phyloP scores from a whole-genome alignment of 1,284 basidiomycete genomes.

The Puccinia brachypodii region DNA sequence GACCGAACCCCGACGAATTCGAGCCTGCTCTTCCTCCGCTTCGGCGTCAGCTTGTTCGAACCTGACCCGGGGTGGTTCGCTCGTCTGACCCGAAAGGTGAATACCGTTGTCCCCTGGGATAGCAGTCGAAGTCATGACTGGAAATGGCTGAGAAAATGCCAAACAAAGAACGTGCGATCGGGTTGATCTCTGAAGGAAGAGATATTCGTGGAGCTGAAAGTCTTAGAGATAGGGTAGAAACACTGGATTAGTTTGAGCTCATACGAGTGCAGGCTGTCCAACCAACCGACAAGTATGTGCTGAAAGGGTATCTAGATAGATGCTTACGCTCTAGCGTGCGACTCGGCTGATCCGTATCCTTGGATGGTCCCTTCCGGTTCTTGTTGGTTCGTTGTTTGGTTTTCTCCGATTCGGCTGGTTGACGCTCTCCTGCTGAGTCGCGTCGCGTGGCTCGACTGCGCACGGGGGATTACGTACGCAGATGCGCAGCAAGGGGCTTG shows the following conservation, averaged over 20 bases:
- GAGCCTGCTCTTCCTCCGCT: conserved; percentile 32
- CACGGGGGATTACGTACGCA: too few species aligned
- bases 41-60: conserved; percentile 4
- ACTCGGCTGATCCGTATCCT: background rate
- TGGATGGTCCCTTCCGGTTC: background rate
- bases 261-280: background rate
- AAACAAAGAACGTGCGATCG: background rate
- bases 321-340: background rate
- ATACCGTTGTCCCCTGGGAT: background rate
- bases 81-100: background rate
- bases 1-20: conserved; percentile 32
- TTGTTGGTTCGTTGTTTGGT: too few species aligned
- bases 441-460: too few species aligned
- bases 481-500: too few species aligned
- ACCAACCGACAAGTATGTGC: background rate
- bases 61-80: conserved; percentile 10
- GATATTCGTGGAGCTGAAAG: background rate
- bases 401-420: too few species aligned
- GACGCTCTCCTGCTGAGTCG: too few species aligned
- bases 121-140: background rate
- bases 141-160: background rate
- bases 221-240: background rate
- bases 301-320: background rate
- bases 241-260: background rate
- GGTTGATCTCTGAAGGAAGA: background rate